Percentiles rank a stretch among this genome's conserved stretches.
phyloP scores from a whole-genome alignment of 1,139 yeast genomes.

The Diutina siamensis region DNA sequence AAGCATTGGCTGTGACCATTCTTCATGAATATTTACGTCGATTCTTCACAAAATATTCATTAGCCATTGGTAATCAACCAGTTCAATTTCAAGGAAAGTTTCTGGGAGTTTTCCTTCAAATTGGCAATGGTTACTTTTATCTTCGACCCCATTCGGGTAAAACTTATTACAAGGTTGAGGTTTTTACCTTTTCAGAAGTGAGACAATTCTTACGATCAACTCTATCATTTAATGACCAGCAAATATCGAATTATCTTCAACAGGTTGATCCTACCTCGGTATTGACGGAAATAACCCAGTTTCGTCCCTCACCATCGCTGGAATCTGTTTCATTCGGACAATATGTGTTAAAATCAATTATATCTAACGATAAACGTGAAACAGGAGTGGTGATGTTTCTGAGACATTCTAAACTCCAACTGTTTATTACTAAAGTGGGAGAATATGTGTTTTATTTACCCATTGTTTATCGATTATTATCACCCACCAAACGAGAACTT shows the following conservation, averaged over 20 bases:
- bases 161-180: not conserved
- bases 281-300: not conserved
- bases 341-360: not conserved
- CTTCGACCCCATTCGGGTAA: not conserved
- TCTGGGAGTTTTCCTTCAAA: not conserved
- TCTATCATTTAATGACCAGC: not conserved
- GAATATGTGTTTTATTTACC: not conserved
- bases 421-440: not conserved
- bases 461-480: not conserved
- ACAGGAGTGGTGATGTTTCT: not conserved
- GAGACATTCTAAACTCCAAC: not conserved
- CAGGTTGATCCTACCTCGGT: not conserved
- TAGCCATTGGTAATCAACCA: not conserved
- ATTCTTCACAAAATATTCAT: not conserved
- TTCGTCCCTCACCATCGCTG: not conserved
- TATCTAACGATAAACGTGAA: not conserved
- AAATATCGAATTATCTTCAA: not conserved
- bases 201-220: not conserved
- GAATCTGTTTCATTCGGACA: not conserved
- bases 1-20: not conserved
- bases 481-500: not conserved
- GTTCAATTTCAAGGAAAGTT: not conserved
- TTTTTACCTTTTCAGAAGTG: not conserved
- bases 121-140: not conserved
- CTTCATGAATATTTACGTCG: not conserved